Evolutionary conservation across 2,329 filamentous ascomycete species (phyloP), one percentile per base, ranked within the genome.

Genomic region (Sclerotinia trifoliorum): DNA sequence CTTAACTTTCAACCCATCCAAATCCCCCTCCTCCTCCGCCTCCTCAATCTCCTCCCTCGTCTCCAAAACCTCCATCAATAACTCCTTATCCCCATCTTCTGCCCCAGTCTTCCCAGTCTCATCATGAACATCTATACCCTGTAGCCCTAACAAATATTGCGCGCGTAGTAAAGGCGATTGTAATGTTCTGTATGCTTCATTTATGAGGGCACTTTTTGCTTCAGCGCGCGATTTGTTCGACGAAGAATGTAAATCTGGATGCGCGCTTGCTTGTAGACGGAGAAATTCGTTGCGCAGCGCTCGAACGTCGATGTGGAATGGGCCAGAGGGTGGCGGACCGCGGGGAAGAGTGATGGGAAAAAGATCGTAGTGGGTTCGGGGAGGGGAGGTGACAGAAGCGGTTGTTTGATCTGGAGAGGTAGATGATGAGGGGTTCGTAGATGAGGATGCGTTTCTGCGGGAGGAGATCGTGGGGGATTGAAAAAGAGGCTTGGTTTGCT

Each of bases 111-210:
- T 92, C 52, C 88, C 85, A 66, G 49, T 49, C 24, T 65, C 66
- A 35, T 68, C 66, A 17, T 55, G 24, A 1, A 95, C 88, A 76
- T 97, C 92, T 26, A 94, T 85, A 0, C 89, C 92, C 52, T 89
- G 85, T 65, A 90, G 81, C 5, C 81, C 79, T 0, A 98, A 85
- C 7, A 98, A 81, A 78, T 98, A 97, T 78, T 97, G 93, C n/a
- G 94, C 94, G 32, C 95, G 87, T 60, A 86, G 79, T 17, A 99
- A 82, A 21, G 95, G 94, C 73, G 90, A 87, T 62, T 86, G 82
- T 0, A 99, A 85, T 3, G 94, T 97, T 76, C 88, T 90, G 84
- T 96, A 98, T 0, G 95, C 95, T 73, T 93, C 90, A 83, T 98
- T 98, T 78, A 98, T 94, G 35, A 87, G 85, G 10, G 92, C 86